Conservation (phyloP, 1,284 basidiomycete genomes). For the Irpex sp. region DNA sequence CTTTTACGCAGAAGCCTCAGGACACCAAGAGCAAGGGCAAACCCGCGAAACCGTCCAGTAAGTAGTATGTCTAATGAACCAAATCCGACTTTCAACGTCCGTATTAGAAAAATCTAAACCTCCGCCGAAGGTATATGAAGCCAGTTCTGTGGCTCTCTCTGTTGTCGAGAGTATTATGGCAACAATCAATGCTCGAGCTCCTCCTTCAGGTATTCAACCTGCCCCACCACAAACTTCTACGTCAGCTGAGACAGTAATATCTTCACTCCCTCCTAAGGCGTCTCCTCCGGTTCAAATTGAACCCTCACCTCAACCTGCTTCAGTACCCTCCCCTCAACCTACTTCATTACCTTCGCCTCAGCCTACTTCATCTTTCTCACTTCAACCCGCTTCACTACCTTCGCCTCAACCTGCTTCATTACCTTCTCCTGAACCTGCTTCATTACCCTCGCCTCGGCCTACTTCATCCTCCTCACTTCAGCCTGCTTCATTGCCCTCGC, state of each 20-base stretch:
- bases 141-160: background rate
- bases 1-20: background rate
- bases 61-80: background rate
- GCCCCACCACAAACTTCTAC: background rate
- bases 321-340: background rate
- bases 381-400: background rate
- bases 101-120: background rate
- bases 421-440: background rate
- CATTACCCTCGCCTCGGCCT: too few relatives aligned
- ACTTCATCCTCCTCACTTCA: too few relatives aligned
- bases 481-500: too few relatives aligned
- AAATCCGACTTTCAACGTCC: background rate
- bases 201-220: background rate
- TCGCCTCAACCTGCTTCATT: background rate
- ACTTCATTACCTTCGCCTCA: background rate
- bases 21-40: background rate
- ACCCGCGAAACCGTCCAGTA: background rate
- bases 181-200: background rate
- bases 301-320: background rate
- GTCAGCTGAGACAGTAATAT: background rate
- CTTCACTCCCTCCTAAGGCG: background rate
- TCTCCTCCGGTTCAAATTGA: background rate
- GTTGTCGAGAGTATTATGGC: background rate
- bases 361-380: background rate
- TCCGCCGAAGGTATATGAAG: background rate